Base-by-base conservation (phyloP, 177 flowering plant genomes). In the Vitis hybrid region DNA sequence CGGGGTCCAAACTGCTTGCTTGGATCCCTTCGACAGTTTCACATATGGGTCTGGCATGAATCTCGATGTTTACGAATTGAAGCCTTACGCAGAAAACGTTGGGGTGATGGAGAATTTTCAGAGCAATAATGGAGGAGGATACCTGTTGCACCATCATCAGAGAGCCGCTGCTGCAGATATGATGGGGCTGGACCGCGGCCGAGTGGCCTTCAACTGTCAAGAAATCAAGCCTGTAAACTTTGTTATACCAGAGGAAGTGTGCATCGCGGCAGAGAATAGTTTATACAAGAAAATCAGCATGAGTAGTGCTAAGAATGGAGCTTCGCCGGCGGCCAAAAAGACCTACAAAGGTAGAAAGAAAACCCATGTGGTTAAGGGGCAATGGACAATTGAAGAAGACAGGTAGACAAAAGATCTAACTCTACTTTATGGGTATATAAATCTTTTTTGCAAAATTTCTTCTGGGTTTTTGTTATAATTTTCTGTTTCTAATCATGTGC, bases 371-470 rank as follows among this genome's bases (percentile, higher is more conserved):
- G 76, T 87, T 58, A 94, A 89, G 72, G 98, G 95, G 10, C 97
- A 92, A 74, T 94, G 98, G 98, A 85, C 86, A 0, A 16, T 39
- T 58, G 95, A 89, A 69, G 98, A 94, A 84, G 98, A 94, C 68
- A 87, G 90, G 98, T 90, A 74, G 4, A 2, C 9, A 29, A 3
- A 52, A 13, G 4, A 66, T 53, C 15, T 12, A 68, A 48, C 18
- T 33, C 45, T 18, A 22, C 51, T 53, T 48, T 65, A 15, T 4
- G 55, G 2, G 0, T 26, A 49, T 49, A 5, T 18, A 18, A 55
- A 55, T 14, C 14, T 14, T 55, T 33, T 29, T 51, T 4, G 29
- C 29, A 26, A 26, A 26, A 26, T 70, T 18, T 56, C 0, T 19
- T 33, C 55, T 4, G 31, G 18, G 45, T 39, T 39, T 33, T 31